phyloP scores from a whole-genome alignment of 176 grass and related monocot genomes.

The Guadua angustifolia region DNA sequence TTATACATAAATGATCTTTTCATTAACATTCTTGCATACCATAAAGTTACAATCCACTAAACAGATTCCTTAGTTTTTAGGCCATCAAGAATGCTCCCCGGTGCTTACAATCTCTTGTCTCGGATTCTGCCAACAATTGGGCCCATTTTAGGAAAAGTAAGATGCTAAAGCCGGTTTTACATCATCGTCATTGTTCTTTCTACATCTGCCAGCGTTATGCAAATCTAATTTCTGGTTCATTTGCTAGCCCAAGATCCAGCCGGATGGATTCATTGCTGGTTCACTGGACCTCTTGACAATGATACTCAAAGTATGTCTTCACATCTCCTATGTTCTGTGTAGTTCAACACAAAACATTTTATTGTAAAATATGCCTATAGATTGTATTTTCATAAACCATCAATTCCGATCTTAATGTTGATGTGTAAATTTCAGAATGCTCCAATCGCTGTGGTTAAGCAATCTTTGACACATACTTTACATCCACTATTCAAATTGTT shows the following conservation, averaged over 20 bases:
- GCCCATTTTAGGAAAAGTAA: conserved; percentile 83
- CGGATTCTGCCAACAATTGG: conserved; percentile 78
- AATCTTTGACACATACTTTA: too few relatives aligned
- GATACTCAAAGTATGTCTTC: too few relatives aligned
- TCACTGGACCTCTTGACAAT: conserved; percentile 82
- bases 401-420: too few relatives aligned
- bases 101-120: conserved; percentile 78
- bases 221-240: conserved; percentile 49
- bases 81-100: conserved; percentile 91
- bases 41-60: conserved; percentile 50
- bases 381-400: too few relatives aligned
- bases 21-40: conserved; percentile 11
- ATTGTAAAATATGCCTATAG: too few relatives aligned
- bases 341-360: too few relatives aligned
- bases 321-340: too few relatives aligned
- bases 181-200: conserved; percentile 28
- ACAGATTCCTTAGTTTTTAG: conserved; percentile 73
- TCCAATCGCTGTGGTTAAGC: too few relatives aligned
- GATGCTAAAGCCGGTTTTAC: conserved; percentile 36
- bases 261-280: conserved; percentile 75
- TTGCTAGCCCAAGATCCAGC: conserved; percentile 74
- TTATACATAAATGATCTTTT: too few relatives aligned
- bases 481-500: too few relatives aligned
- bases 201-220: conserved; percentile 2
- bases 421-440: too few relatives aligned